phyloP scores from a whole-genome alignment of 208 protist genomes.

The Acanthamoeba castellanii region DNA sequence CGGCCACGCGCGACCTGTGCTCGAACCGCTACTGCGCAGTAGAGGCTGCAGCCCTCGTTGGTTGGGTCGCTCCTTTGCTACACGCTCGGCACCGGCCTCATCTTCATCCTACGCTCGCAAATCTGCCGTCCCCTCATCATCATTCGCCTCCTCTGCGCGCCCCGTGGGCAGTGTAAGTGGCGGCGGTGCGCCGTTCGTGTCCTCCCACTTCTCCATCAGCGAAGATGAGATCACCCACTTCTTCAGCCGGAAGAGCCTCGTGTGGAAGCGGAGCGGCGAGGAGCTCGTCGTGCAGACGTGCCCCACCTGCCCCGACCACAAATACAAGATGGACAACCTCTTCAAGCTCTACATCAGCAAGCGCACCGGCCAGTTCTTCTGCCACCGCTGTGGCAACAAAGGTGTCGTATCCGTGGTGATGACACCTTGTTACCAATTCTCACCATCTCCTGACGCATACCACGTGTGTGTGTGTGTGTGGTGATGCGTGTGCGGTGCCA shows the following conservation, averaged over 20 bases:
- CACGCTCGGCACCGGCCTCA: too few relatives aligned
- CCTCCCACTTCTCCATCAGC: background rate
- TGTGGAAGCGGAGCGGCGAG: constrained; percentile 31
- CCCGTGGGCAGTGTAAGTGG: background rate
- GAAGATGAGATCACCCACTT: constrained; percentile 48
- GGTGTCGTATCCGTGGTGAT: constrained; percentile 46
- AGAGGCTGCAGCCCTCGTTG: too few relatives aligned
- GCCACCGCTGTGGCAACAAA: constrained; percentile 84
- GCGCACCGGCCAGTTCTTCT: constrained; percentile 79
- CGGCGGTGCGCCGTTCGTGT: constrained; percentile 35
- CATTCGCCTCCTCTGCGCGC: too few relatives aligned
- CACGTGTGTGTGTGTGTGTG: background rate
- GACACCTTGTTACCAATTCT: too few relatives aligned
- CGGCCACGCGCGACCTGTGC: too few relatives aligned
- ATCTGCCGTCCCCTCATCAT: background rate
- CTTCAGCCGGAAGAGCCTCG: constrained; percentile 16
- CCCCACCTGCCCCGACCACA: constrained; percentile 83
- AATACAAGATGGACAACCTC: constrained; percentile 81
- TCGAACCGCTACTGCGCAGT: too few relatives aligned
- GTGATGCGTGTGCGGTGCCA: too few relatives aligned
- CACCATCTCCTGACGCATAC: background rate
- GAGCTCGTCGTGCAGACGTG: constrained; percentile 81
- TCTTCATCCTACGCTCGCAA: background rate
- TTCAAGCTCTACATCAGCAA: constrained; percentile 86
- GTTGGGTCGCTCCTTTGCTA: too few relatives aligned